Evolutionary conservation across 2,329 filamentous ascomycete species (phyloP), one percentile per base, ranked within the genome.

Genomic region (Xylaria sp.): DNA sequence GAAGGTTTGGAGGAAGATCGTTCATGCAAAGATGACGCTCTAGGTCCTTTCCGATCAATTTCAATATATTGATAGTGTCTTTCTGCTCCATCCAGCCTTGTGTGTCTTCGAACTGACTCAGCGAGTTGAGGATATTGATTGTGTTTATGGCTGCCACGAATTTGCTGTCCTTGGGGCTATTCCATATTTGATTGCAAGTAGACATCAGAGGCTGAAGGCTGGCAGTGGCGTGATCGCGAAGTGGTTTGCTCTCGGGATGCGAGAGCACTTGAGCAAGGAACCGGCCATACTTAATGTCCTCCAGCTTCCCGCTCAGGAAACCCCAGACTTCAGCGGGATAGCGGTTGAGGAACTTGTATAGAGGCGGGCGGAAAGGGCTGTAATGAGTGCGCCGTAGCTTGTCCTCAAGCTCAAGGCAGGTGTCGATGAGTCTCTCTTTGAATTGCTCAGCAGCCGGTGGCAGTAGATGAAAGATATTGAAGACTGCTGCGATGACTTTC

Each of bases 401-500:
- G 63, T 91, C 89, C 80, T 99, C 96, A 0, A 99, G 85, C 51
- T 94, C 92, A 65, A 99, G 85, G n/a, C 97, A 93, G 61, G 92
- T 93, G 73, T 97, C 92, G 58, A 98, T 93, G 52, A 99, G 87
- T 37, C 92, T 89, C 70, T 94, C 93, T 80, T 98, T 94, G 79
- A 99, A 99, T 18, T 91, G 90, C 69, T 94, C 93, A 1, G 97
- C 97, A 10, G 94, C 94, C 0, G 93, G 88, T 0, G 97, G 96
- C 4, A 99, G 86, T n/a, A 99, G 87, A 78, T 98, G 94, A 80
- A 99, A 99, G 66, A 99, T 95, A 77, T 97, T 96, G 79, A 99
- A 92, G 63, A 98, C 97, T 0, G 95, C 93, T 2, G 94, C 92
- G 46, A 98, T 94, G 56, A 98, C 92, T 82, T 96, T 97, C 91